Evolutionary conservation across 1,139 yeast genomes (phyloP), one percentile per base, ranked within the genome.

Genomic region (Saccharomyces hybrid): DNA sequence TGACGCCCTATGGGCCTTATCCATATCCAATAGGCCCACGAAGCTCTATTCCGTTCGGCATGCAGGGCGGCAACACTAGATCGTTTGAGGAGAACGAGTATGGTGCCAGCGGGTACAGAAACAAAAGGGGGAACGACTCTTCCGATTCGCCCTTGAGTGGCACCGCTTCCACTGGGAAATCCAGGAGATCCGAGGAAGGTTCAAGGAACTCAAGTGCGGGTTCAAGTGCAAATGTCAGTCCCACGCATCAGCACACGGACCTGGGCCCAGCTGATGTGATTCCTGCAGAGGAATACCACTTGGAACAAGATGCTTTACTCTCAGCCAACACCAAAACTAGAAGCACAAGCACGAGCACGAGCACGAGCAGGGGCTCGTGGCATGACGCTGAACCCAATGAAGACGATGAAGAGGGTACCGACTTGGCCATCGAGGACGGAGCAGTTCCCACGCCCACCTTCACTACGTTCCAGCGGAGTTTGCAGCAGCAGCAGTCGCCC

Each of bases 351-450:
- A 13, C 29, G 7, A 26, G 34, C 49, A 27, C 14, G 5, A 29
- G 31, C 19, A 46, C 27, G 25, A 23, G 48, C n/a, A 46, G 32
- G 11, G 11, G 28, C 1, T 28, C 48, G 11, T 26, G 23, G 26
- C 38, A n/a, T 11, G 27, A 25, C 5, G 53, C 48, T 3, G 50
- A 42, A n/a, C 14, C 14, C 13, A 52, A 52, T 26, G 48, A 42
- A 8, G 46, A 34, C 23, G 54, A 47, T 3, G 58, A 54, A 27
- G 59, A 56, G 38, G 58, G 51, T 11, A 52, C 41, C 1, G 53
- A 52, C 27, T 11, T 54, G 25, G 49, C 49, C n/a, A 52, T 52
- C 14, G 55, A 52, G 44, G 57, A 57, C 5, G 58, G 55, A 4
- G 56, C 58, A 1, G 38, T 50, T 42, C 54, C 54, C 14, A 53